A percentile compares a stretch with the other conserved stretches of the same genome.
Evolutionary conservation across 2,329 filamentous ascomycete species (phyloP).

Genomic region (Nemania abortiva): DNA sequence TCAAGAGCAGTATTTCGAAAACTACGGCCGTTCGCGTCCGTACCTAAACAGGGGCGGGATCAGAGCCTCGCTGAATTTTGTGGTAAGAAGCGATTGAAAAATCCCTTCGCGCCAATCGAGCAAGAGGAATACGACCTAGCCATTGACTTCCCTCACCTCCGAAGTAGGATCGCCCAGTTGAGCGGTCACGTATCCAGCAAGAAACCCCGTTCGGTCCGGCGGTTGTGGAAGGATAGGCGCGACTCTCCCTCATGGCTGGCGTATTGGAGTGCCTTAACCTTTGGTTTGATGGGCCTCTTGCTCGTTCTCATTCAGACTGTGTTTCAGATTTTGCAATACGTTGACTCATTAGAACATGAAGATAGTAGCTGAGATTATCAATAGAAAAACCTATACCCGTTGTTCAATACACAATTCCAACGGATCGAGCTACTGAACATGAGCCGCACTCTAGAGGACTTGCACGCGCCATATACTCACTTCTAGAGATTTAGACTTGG

Average conservation of each 20-base stretch:
- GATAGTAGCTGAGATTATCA: too few relatives aligned
- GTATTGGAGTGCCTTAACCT: constrained; percentile 42
- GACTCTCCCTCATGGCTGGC: constrained; percentile 44
- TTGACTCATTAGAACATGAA: background rate
- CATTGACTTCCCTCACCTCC: constrained; percentile 38
- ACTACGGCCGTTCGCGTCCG: constrained; percentile 31
- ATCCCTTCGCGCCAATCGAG: constrained; percentile 14
- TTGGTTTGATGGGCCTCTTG: constrained; percentile 41
- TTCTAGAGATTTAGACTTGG: too few relatives aligned
- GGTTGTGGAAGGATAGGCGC: constrained; percentile 44
- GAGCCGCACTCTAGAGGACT: too few relatives aligned
- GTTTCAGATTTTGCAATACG: constrained; percentile 42
- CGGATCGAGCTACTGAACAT: too few relatives aligned
- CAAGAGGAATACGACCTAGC: constrained; percentile 39
- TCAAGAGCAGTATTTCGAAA: constrained; percentile 36
- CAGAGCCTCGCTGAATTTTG: constrained; percentile 28
- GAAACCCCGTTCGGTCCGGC: constrained; percentile 33
- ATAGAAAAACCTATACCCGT: too few relatives aligned
- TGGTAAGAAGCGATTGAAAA: constrained; percentile 16
- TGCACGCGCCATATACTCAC: too few relatives aligned
- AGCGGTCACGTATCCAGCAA: constrained; percentile 22
- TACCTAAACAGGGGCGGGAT: constrained; percentile 8
- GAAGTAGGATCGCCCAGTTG: constrained; percentile 32
- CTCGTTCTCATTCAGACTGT: constrained; percentile 39
- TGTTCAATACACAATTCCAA: too few relatives aligned